Base-by-base conservation (phyloP, 1,284 basidiomycete genomes). In the Irpex sp. region DNA sequence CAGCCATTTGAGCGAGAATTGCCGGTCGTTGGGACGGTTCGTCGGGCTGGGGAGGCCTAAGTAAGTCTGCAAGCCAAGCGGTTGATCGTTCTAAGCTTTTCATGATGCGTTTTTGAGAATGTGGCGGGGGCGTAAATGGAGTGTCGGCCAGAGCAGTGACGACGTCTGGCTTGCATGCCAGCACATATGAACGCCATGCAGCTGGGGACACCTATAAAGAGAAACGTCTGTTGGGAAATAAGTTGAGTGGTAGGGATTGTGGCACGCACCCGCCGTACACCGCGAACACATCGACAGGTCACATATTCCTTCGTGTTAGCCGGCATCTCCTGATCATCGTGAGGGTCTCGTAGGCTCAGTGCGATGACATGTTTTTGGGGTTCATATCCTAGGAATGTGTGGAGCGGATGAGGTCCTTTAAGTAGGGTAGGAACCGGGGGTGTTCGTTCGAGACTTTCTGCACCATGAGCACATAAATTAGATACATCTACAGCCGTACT, bases 51-150 rank as follows among this genome's bases (percentile, higher is more conserved):
- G 61, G 38, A n/a, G 73, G 69, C 15, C 70, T 69, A 13, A 91
- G 77, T 2, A 91, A 66, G 48, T 82, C 76, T 0, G 78, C 74
- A 0, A 92, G 74, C 91, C 91, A 94, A 1, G 78, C 73, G 5
- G 79, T 71, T 2, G 85, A 86, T 21, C 92, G 80, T 58, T 90
- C 86, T 59, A 93, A 80, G 70, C 86, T 88, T 71, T 93, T 94
- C 34, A 82, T 86, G 4, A 88, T 73, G 8, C 92, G 85, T 68
- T 89, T 93, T 70, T 91, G 88, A 3, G 87, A 90, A 65, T 86
- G 82, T 0, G 87, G 84, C 0, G 84, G 80, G 1, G 77, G 67
- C 0, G 87, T 89, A 70, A 84, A 84, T 0, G 91, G 89, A 0
- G 80, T 86, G 66, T 94, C 92, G 0, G 85, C 80, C 15, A 93